Conservation (phyloP, 2,329 filamentous ascomycete species). For the Hypoxylon rubiginosum region DNA sequence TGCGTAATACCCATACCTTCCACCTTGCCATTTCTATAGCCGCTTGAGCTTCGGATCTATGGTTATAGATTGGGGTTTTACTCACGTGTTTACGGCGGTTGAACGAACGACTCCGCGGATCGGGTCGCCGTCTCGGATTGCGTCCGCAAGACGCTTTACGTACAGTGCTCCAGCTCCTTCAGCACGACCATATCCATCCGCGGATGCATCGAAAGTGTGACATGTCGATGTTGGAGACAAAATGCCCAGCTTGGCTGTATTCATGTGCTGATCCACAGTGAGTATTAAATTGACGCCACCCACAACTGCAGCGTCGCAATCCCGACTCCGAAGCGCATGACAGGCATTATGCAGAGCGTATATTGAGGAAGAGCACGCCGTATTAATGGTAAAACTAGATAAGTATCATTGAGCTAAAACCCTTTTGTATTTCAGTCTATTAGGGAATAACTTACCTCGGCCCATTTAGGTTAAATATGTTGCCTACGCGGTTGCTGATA, state of each 20-base stretch:
- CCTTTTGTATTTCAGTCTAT: background rate
- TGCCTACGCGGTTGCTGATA: conserved; percentile 55
- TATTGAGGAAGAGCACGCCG: conserved; percentile 55
- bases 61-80: background rate
- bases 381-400: conserved; percentile 48
- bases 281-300: conserved; percentile 56
- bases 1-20: conserved; percentile 50
- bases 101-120: conserved; percentile 49
- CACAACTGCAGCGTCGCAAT: conserved; percentile 53
- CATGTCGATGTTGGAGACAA: conserved; percentile 52
- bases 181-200: conserved; percentile 50
- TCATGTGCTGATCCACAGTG: conserved; percentile 49
- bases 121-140: conserved; percentile 47
- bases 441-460: conserved; percentile 37
- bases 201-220: conserved; percentile 49
- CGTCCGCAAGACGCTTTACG: conserved; percentile 48
- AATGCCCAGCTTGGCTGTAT: conserved; percentile 50
- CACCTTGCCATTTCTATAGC: conserved; percentile 45
- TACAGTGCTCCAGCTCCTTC: conserved; percentile 44
- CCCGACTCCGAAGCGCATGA: conserved; percentile 45
- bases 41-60: background rate
- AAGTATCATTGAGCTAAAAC: background rate
- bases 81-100: conserved; percentile 47
- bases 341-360: conserved; percentile 53
- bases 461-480: conserved; percentile 56